phyloP scores from a whole-genome alignment of 345 rosid genomes.

The Brassica carinata region DNA sequence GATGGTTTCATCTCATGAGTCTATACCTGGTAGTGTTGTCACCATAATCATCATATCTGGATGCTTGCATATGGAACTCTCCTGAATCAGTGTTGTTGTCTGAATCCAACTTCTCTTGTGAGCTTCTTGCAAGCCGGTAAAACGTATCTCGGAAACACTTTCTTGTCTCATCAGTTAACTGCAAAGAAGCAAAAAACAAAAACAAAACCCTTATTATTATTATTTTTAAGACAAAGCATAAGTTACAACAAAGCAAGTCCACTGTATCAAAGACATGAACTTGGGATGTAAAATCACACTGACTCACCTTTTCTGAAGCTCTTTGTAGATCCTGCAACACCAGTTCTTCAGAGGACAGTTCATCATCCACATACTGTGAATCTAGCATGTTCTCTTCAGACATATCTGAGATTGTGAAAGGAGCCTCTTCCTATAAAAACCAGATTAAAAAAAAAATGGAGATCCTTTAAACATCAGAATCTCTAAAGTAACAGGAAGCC shows the following conservation, averaged over 20 bases:
- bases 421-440: constrained; percentile 31
- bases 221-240: not conserved
- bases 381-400: constrained; percentile 35
- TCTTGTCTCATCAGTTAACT: constrained; percentile 66
- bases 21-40: constrained; percentile 7
- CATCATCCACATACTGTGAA: constrained; percentile 34
- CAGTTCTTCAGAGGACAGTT: constrained; percentile 56
- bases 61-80: constrained; percentile 27
- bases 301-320: constrained; percentile 65
- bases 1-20: not conserved
- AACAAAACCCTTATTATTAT: not conserved
- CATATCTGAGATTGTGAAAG: constrained; percentile 35
- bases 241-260: constrained; percentile 5
- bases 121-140: constrained; percentile 79
- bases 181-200: not conserved
- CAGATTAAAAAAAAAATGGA: not conserved
- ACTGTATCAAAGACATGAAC: not conserved
- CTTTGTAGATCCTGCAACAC: constrained; percentile 67
- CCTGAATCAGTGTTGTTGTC: constrained; percentile 31
- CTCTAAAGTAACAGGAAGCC: not conserved
- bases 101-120: constrained; percentile 44
- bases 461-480: not conserved
- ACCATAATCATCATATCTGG: constrained; percentile 33
- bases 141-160: constrained; percentile 81
- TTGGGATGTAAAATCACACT: not conserved